phyloP scores from a whole-genome alignment of 371 early-diverging fungal genomes.

The Mucor indicus region DNA sequence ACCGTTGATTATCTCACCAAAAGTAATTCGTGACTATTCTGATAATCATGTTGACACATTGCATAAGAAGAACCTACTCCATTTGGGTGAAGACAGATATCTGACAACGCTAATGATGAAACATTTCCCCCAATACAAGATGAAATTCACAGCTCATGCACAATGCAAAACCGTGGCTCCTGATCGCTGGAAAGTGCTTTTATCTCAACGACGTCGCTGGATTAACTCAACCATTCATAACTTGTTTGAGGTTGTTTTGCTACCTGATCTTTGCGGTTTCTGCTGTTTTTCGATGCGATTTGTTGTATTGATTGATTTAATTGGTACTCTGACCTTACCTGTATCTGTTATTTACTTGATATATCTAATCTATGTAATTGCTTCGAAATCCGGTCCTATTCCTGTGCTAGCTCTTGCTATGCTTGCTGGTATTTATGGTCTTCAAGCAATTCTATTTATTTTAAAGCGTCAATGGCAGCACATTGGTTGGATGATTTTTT shows the following conservation, averaged over 20 bases:
- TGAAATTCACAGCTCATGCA: slow-evolving; percentile 96
- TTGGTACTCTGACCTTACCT: slow-evolving; percentile 92
- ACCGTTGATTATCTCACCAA: slow-evolving; percentile 91
- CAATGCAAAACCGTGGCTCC: slow-evolving; percentile 98
- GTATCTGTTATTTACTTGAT: slow-evolving; percentile 87
- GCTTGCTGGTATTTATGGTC: slow-evolving; percentile 74
- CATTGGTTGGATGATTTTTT: slow-evolving; percentile 97
- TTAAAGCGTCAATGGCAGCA: slow-evolving; percentile 90
- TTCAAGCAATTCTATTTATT: slow-evolving; percentile 85
- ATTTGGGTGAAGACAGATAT: slow-evolving; percentile 82
- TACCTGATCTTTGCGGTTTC: slow-evolving; percentile 92
- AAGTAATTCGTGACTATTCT: slow-evolving; percentile 93
- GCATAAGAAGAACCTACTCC: slow-evolving; percentile 89
- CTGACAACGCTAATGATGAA: slow-evolving; percentile 97
- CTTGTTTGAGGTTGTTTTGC: slow-evolving; percentile 83
- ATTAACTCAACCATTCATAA: slow-evolving; percentile 99
- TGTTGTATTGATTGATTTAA: slow-evolving; percentile 87
- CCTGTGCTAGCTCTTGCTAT: slow-evolving; percentile 60
- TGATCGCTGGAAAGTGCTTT: slow-evolving; percentile 88
- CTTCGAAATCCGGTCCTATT: slow-evolving; percentile 45
- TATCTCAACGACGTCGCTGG: slow-evolving; percentile 92
- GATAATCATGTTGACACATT: slow-evolving; percentile 94
- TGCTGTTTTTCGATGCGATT: slow-evolving; percentile 97
- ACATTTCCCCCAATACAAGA: slow-evolving; percentile 97
- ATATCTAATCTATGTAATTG: slow-evolving; percentile 70